Conservation (phyloP, 2,329 filamentous ascomycete species). For the Ophiosphaerella korrae region DNA sequence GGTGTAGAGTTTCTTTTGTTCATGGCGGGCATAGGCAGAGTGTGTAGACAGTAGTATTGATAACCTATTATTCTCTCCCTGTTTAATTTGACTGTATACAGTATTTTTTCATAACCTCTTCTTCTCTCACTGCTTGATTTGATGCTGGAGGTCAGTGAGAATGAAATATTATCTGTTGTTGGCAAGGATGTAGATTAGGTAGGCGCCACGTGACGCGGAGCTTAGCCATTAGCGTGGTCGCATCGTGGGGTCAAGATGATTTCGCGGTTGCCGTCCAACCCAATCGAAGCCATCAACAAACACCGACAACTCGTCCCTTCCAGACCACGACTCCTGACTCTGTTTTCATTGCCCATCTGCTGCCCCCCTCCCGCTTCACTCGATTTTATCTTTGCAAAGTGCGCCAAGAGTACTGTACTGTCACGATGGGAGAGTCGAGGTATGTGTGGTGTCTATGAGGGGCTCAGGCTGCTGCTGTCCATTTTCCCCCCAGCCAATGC, state of each 20-base stretch:
- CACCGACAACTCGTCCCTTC: constrained; percentile 20
- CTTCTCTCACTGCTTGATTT: too few species aligned
- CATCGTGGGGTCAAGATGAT: constrained; percentile 26
- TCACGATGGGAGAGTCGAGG: constrained; percentile 68
- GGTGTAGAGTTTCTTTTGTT: not conserved
- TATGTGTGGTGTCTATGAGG: constrained; percentile 37
- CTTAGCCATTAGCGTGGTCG: constrained; percentile 8
- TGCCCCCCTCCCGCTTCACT: constrained; percentile 6
- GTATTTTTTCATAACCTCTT: too few species aligned
- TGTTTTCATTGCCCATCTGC: constrained; percentile 10
- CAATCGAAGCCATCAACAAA: constrained; percentile 32
- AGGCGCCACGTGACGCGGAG: constrained; percentile 5
- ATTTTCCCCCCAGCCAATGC: constrained; percentile 19
- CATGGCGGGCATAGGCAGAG: not conserved
- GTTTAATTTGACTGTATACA: too few species aligned
- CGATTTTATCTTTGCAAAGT: constrained; percentile 1
- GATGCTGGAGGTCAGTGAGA: too few species aligned
- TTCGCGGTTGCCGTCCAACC: constrained; percentile 13
- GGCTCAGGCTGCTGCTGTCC: constrained; percentile 16
- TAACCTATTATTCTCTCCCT: not conserved
- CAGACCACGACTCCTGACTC: constrained; percentile 7
- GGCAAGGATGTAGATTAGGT: not conserved
- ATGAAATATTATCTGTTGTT: too few species aligned
- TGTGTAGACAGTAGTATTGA: not conserved
- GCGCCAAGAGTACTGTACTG: constrained; percentile 12